Percentiles rank a stretch among this genome's conserved stretches.
phyloP scores from a whole-genome alignment of 768 basidiomycete genomes.

The Holtermannia corniformis region DNA sequence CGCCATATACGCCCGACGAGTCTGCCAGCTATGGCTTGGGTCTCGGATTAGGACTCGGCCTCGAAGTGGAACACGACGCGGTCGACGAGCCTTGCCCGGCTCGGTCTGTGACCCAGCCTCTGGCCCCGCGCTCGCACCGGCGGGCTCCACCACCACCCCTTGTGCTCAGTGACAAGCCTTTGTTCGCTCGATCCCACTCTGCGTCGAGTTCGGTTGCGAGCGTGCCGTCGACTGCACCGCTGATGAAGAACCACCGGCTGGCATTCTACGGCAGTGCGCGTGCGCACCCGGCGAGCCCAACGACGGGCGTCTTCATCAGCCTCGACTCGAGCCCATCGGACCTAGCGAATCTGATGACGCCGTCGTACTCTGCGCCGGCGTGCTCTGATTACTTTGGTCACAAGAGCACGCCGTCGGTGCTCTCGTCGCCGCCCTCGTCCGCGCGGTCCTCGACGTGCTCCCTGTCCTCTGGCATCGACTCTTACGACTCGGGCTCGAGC shows the following conservation, averaged over 20 bases:
- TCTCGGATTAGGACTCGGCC: conserved; percentile 21
- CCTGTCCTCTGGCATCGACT: background rate
- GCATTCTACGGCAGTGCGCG: conserved; percentile 29
- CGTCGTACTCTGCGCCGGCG: too few relatives aligned
- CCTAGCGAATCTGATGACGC: too few relatives aligned
- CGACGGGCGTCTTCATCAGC: background rate
- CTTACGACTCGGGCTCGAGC: background rate
- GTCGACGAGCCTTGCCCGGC: conserved; percentile 7
- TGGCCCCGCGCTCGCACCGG: conserved; percentile 12
- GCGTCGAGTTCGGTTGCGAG: background rate
- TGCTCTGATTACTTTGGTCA: too few relatives aligned
- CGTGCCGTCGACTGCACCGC: conserved; percentile 11
- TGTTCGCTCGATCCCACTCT: background rate
- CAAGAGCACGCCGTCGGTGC: too few relatives aligned
- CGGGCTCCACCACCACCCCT: conserved; percentile 19
- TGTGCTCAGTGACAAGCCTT: conserved; percentile 2
- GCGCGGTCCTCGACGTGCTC: background rate
- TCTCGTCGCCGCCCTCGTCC: background rate
- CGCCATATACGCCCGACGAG: background rate
- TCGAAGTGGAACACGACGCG: conserved; percentile 20
- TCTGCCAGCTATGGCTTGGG: background rate
- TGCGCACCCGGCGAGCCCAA: conserved; percentile 11
- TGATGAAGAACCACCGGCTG: conserved; percentile 23
- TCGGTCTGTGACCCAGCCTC: conserved; percentile 18
- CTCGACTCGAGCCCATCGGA: too few relatives aligned